These are phyloP conservation scores for Parastagonospora nodorum DNA, from an alignment of 2,329 filamentous ascomycete species.

Conservation along the genomic window DNA sequence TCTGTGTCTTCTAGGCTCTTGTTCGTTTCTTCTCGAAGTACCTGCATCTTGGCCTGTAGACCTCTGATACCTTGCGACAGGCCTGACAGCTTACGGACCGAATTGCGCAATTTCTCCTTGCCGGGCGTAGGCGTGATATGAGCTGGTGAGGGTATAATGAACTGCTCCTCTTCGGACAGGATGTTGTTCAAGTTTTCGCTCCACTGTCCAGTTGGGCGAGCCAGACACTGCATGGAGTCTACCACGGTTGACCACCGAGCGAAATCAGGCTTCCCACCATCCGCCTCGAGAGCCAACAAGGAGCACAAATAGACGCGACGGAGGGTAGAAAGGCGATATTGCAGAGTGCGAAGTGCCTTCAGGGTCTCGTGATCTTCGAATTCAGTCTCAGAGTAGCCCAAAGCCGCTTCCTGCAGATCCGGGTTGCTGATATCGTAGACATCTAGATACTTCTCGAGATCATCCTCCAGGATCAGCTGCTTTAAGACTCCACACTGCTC, in stretches of 20 bases:
- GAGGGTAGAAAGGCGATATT: slow-evolving; percentile 76
- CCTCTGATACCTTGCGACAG: slow-evolving; percentile 89
- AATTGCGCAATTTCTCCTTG: slow-evolving; percentile 83
- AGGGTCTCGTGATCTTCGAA: slow-evolving; percentile 78
- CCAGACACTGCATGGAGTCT: slow-evolving; percentile 72
- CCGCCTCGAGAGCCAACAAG: slow-evolving; percentile 83
- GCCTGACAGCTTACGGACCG: slow-evolving; percentile 85
- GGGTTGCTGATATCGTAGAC: slow-evolving; percentile 56
- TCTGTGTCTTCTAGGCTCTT: slow-evolving; percentile 73
- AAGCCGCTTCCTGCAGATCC: slow-evolving; percentile 52
- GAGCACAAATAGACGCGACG: slow-evolving; percentile 87
- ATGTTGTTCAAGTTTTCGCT: slow-evolving; percentile 71
- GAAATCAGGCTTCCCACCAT: slow-evolving; percentile 77
- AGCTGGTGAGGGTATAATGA: slow-evolving; percentile 58
- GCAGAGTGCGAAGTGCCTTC: slow-evolving; percentile 70
- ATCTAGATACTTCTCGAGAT: slow-evolving; percentile 91
- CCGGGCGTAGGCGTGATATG: slow-evolving; percentile 69
- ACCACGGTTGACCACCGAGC: slow-evolving; percentile 77
- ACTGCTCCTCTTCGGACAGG: slow-evolving; percentile 75
- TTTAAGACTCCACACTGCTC: slow-evolving; percentile 72
- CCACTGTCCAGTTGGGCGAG: slow-evolving; percentile 64
- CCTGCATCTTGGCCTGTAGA: slow-evolving; percentile 90
- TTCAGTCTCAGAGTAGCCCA: slow-evolving; percentile 65
- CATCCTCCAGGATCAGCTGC: slow-evolving; percentile 75
- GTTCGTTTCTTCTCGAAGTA: slow-evolving; percentile 88